Base-by-base conservation (phyloP, 768 basidiomycete species). In the Lactifluus echinatus region DNA sequence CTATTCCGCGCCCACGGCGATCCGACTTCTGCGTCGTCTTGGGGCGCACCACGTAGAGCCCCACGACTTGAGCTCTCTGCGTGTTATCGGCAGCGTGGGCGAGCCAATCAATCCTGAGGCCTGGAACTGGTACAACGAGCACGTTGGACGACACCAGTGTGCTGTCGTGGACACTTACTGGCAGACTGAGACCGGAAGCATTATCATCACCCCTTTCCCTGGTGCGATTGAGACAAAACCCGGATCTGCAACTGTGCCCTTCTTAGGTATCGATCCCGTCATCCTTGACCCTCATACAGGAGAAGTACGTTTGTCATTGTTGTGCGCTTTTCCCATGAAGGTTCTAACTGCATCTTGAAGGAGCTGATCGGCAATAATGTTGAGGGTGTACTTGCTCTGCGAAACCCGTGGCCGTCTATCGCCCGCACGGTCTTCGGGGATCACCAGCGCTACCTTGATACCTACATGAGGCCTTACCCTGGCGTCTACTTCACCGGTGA, bases 61-160 rank as follows among this genome's bases (percentile, higher is more conserved):
- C 10, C 79, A 92, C 72, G 92, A 96, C 68, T 79, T 99, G 47
- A 82, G 78, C 66, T 80, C 79, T 15, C 72, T 99, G 56, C 84
- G 96, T 56, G 87, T 96, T 7, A 75, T 99, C 37, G 95, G 96
- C 23, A 85, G 79, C 57, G 96, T 98, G 44, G 96, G 95, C 54
- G 96, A 99, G 74, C 96, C 96, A 1, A 98, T 99, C 76, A 97
- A 97, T 72, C 93, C 94, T 26, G 95, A 97, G 70, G 95, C 95
- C 11, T 97, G 96, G 95, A 82, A 94, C 66, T 98, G 95, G 95
- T 96, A 94, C 73, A 93, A 95, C 70, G 93, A 96, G 67, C 82
- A 92, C 67, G 93, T 96, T 53, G 96, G 95, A 10, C 79, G 81
- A 66, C 77, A 72, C 63, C 80, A 97, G 70, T 94, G 91, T 68